Base-by-base conservation (phyloP, 495 filamentous ascomycete species). In the Lasiosphaeria miniovina region DNA sequence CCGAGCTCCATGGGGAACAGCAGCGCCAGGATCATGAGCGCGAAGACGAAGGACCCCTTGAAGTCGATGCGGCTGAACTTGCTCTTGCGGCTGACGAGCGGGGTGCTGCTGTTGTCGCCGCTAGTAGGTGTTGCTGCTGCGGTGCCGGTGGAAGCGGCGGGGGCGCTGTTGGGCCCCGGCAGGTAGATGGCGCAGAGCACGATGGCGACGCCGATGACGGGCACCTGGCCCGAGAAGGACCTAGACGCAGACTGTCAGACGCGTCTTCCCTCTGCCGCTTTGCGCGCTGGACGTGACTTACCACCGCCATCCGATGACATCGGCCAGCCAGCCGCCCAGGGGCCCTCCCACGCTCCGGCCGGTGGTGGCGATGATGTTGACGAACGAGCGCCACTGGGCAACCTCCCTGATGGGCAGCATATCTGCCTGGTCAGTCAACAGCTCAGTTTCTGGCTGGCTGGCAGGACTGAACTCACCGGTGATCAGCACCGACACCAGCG, bases 241-340 rank as follows among this genome's bases (percentile, higher is more conserved):
- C 84, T 86, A 53, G 1, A 38, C 6, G 38, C 38, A n/a, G 6
- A 4, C 6, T 52, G 41, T 62, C 57, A 53, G 31, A 24, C 11
- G 24, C 10, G 34, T 17, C 6, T 3, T 8, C 40, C 12, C 49
- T 12, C 7, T 59, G 14, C 40, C 6, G 50, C 46, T 36, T 17
- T 15, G 17, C 72, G 50, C 14, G 14, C 3, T 3, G 17, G 24
- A 40, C 74, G 71, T 35, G 55, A 46, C 60, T 58, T 31, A 84
- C 86, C 85, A 88, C 67, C 86, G 74, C 86, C 86, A 89, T 53
- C 86, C 85, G 33, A 88, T 77, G 1, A 80, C 79, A 60, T 90
- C 85, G 9, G 85, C 83, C 10, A 90, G 68, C 61, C 76, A 84
- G 0, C 87, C 87, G 1, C 87, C 87, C 0, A 86, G 38, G 1